Evolutionary conservation across 1,284 basidiomycete genomes (phyloP), one percentile per base, ranked within the genome.

Genomic region (Puccinia coronata): DNA sequence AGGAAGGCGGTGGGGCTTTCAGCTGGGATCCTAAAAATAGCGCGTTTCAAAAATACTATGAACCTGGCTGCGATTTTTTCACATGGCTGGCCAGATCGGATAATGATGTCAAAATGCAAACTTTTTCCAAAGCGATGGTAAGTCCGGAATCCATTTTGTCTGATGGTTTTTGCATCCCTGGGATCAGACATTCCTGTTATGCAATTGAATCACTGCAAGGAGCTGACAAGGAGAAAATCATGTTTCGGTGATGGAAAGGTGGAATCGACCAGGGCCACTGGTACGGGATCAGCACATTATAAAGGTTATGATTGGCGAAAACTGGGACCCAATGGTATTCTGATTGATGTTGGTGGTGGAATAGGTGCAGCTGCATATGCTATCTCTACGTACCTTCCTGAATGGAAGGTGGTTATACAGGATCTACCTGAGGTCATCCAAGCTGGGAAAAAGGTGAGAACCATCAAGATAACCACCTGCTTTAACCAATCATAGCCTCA

Each of bases 311-410:
- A 71, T 47, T 71, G 69, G 69, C 3, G 18, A 14, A 71, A 71
- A 28, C 69, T 71, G 8, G 47, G 39, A n/a, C 47, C 43, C 3
- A 71, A 31, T 8, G 69, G 69, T 36, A 71, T 39, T 31, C 31
- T 71, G 23, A 49, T 71, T 47, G 69, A 71, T 71, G 69, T 71
- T 49, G 69, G 69, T 25, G 69, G 69, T 34, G 69, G 69, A 31
- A 31, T 71, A 31, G 69, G 69, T 31, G 47, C 47, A 31, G 69
- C 69, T 25, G 43, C 69, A 18, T 71, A 71, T 71, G 43, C 43
- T 53, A 5, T 71, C n/a, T 49, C 47, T 31, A 47, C 31, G 20
- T 53, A 71, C 47, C 43, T 71, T 49, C 69, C 69, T 8, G 69
- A 18, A 31, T 71, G 69, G 47, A 71, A 71, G n/a, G 51, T 71